Percentiles rank a stretch among this genome's conserved stretches.
Evolutionary conservation across 2,329 filamentous ascomycete genomes (phyloP).

Genomic region (Apiospora pterosperma): DNA sequence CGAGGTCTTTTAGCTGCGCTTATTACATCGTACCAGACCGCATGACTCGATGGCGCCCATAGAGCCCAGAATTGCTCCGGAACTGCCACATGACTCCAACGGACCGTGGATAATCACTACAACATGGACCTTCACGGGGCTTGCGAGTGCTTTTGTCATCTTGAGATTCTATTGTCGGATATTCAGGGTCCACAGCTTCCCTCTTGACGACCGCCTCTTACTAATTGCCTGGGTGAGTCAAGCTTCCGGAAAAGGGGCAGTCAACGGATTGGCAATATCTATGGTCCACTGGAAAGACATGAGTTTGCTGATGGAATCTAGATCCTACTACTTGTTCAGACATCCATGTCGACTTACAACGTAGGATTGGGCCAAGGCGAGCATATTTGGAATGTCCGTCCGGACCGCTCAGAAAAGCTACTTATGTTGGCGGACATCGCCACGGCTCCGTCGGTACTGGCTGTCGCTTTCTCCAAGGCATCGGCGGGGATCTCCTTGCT

Average conservation of each 20-base stretch:
- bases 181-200: background rate
- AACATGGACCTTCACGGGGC: background rate
- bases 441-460: slow-evolving; percentile 16
- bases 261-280: too few relatives aligned
- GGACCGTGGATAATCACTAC: background rate
- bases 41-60: background rate
- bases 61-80: background rate
- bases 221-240: background rate
- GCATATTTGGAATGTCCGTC: background rate
- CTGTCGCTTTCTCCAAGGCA: slow-evolving; percentile 26
- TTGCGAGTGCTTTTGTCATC: background rate
- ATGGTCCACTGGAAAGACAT: too few relatives aligned
- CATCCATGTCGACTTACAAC: background rate
- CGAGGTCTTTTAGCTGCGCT: background rate
- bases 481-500: slow-evolving; percentile 28
- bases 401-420: background rate
- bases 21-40: background rate
- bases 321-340: background rate
- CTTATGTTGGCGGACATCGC: background rate
- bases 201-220: background rate
- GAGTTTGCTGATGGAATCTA: background rate
- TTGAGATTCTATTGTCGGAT: background rate
- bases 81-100: background rate
- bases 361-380: background rate
- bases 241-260: background rate